Percentiles rank a stretch among this genome's conserved stretches.
phyloP scores from a whole-genome alignment of 169 alveolate species.

The Babesia bovis region DNA sequence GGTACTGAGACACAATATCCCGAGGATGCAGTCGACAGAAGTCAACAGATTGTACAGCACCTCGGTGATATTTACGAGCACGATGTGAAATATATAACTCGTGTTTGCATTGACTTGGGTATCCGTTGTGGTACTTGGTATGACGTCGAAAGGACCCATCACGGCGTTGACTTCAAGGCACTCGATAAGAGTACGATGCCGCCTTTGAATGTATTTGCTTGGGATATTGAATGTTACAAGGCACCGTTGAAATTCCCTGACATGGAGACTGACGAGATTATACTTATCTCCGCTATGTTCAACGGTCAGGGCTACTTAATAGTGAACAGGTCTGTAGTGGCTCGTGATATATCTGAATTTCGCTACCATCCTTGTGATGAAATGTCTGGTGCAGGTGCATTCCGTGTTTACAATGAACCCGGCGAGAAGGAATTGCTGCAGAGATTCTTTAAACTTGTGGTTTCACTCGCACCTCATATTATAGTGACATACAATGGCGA shows the following conservation, averaged over 20 bases:
- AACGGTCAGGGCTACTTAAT: constrained; percentile 96
- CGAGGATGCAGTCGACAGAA: not conserved
- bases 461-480: constrained; percentile 84
- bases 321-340: constrained; percentile 90
- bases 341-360: constrained; percentile 92
- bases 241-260: constrained; percentile 98
- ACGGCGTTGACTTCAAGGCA: constrained; percentile 52
- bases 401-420: constrained; percentile 71
- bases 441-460: constrained; percentile 72
- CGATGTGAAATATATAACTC: constrained; percentile 91
- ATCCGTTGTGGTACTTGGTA: constrained; percentile 97
- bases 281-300: constrained; percentile 92
- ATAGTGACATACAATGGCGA: constrained; percentile 99
- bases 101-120: constrained; percentile 92
- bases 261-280: constrained; percentile 86
- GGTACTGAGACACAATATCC: not conserved
- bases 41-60: constrained; percentile 58
- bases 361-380: constrained; percentile 95
- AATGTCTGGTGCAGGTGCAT: constrained; percentile 85
- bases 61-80: constrained; percentile 91
- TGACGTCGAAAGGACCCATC: constrained; percentile 76
- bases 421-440: constrained; percentile 67
- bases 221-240: constrained; percentile 98
- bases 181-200: constrained; percentile 78
- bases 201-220: constrained; percentile 92